phyloP scores from a whole-genome alignment of 2,329 filamentous ascomycete species.

The Scortechinia acanthostroma region DNA sequence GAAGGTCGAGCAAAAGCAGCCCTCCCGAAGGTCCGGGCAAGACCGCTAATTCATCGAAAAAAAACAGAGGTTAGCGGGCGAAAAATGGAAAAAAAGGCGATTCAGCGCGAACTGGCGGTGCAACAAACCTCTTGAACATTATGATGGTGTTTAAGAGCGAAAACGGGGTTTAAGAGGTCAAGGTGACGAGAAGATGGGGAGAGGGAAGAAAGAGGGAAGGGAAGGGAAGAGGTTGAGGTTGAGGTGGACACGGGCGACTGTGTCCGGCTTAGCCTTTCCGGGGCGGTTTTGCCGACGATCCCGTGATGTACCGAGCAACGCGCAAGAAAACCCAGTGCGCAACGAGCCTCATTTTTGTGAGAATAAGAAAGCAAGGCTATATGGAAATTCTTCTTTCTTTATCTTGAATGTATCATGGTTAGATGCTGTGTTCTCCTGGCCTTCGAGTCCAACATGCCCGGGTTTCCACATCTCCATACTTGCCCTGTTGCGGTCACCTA shows the following conservation, averaged over 20 bases:
- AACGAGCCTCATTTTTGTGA: no score
- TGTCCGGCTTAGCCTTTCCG: constrained; percentile 23
- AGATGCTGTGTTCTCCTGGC: no score
- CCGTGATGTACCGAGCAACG: constrained; percentile 30
- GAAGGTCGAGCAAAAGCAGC: constrained; percentile 46
- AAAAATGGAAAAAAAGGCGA: constrained; percentile 6
- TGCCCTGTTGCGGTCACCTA: no score
- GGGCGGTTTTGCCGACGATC: constrained; percentile 30
- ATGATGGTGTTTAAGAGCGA: constrained; percentile 36
- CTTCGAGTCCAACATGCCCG: no score
- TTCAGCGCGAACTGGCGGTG: background rate
- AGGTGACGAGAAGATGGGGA: constrained; percentile 13
- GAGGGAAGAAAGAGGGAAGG: constrained; percentile 11
- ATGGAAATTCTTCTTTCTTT: no score
- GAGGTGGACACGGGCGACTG: constrained; percentile 15
- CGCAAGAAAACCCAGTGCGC: no score
- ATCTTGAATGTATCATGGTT: no score
- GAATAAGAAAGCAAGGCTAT: no score
- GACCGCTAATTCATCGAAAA: constrained; percentile 4
- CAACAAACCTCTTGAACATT: constrained; percentile 57
- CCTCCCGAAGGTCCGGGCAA: constrained; percentile 36
- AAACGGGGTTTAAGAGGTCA: constrained; percentile 20
- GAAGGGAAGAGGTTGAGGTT: constrained; percentile 11
- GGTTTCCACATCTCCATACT: no score
- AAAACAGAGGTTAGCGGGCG: constrained; percentile 9